Base-by-base conservation (phyloP, 2,329 filamentous ascomycete genomes). In the Alternaria postmessia region DNA sequence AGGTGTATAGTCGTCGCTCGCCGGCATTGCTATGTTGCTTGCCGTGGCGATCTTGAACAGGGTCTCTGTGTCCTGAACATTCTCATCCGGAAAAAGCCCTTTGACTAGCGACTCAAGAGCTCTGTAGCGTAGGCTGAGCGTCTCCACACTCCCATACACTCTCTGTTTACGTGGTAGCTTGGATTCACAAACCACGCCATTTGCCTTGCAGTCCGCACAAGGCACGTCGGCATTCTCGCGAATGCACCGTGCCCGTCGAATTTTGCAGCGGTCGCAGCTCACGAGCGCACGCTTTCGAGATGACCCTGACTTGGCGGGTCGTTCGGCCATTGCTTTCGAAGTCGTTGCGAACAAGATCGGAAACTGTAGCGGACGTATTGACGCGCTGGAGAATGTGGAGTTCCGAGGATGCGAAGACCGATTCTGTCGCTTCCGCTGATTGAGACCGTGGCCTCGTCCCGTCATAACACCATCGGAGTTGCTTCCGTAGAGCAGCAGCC, bases 131-230 rank as follows among this genome's bases (percentile, higher is more conserved):
- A 79, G 69, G 48, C 80, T 81, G 43, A 82, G 68, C n/a, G 80
- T 81, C 61, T 82, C 81, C 7, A 81, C 78, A 58, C 80, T 82
- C 16, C 81, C 81, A 55, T 82, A 82, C 11, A 82, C 79, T 34
- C 81, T 70, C 39, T 81, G 79, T 62, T 82, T 82, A 24, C 81
- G 76, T 6, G 81, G 81, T 36, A 81, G 68, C 11, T 79, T 81
- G 7, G 76, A 81, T 63, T 81, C 78, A 66, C 81, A 82, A 34
- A 70, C 66, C 26, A 80, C 77, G 8, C 76, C 77, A 24, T 73
- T 75, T 48, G 78, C 70, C 49, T 75, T 65, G 61, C 81, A 82
- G 55, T 76, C 75, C 43, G 79, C 76, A 59, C 80, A 82, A 54
- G 70, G 63, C 56, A 74, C 67, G 18, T 73, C 70, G 36, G 71